Base-by-base conservation (phyloP, 1,284 basidiomycete species). In the Acaromyces ingoldii region DNA sequence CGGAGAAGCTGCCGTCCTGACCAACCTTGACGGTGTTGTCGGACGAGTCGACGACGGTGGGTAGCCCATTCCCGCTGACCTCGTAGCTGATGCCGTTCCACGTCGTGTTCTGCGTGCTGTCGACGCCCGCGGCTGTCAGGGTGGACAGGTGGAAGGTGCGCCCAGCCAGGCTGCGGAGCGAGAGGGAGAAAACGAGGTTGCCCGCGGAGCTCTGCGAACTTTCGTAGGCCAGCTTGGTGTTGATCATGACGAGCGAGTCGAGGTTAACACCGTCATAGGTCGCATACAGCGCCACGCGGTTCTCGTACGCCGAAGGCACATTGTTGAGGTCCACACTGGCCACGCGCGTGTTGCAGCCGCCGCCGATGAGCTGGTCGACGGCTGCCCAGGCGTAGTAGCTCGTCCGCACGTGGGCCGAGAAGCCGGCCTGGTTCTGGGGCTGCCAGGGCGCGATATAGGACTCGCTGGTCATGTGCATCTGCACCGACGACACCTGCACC, bases 51-150 rank as follows among this genome's bases (percentile, higher is more conserved):
- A 63, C 53, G 22, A 48, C 51, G 19, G 31, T 37, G 10, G 65
- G 55, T 22, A 44, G 41, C 7, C 65, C 65, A 36, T 10, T 60
- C 31, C 52, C 46, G 24, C 45, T 54, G 24, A 22, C 22, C 46
- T 65, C 63, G 56, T 61, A 67, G 41, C 57, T 60, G 55, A 65
- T 58, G 26, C 65, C 65, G 47, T 67, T 67, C 63, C 63, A 67
- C 25, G 47, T 50, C 4, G 59, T 53, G 44, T 62, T 58, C 21
- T n/a, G 9, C n/a, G 53, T 60, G 6, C 62, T 47, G 28, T 67
- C 65, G 24, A 51, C 51, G n/a, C 63, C 60, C 11, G 47, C 39
- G 19, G 63, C 63, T 7, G 55, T 59, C 17, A 67, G 53, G 10
- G 25, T 34, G 4, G 60, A 55, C 25, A 67, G 49, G 41, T 65